Conservation (phyloP, 148 eudicot genomes). For the Cornus controversa region DNA sequence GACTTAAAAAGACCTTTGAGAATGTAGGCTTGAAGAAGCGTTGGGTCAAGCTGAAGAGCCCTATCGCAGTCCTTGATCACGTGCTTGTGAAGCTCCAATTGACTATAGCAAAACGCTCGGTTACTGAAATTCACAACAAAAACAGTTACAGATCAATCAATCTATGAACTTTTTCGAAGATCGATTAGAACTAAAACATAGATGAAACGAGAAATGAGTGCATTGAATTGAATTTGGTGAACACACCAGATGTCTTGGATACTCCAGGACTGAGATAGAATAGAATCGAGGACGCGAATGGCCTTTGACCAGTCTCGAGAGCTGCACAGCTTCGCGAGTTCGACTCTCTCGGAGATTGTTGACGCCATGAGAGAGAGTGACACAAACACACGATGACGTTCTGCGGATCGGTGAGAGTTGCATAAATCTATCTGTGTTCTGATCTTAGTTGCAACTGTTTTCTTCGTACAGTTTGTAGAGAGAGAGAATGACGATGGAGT, state of each 20-base stretch:
- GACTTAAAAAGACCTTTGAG: conserved; percentile 64
- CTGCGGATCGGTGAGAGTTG: not conserved
- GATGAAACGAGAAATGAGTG: not conserved
- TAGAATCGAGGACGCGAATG: conserved; percentile 88
- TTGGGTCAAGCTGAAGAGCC: conserved; percentile 79
- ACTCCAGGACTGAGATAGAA: conserved; percentile 55
- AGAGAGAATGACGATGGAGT: not conserved
- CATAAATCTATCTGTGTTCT: not conserved
- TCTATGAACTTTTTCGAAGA: conserved; percentile 3
- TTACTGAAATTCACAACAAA: conserved; percentile 50
- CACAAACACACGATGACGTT: not conserved
- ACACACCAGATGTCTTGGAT: conserved; percentile 84
- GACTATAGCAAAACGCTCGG: conserved; percentile 94
- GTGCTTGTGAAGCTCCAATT: conserved; percentile 98
- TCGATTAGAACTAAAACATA: not conserved
- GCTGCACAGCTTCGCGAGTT: conserved; percentile 81
- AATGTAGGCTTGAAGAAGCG: conserved; percentile 80
- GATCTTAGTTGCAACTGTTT: not conserved
- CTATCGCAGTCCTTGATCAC: conserved; percentile 93
- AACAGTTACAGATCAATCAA: not conserved
- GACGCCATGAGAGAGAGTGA: conserved; percentile 47
- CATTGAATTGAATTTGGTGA: not conserved
- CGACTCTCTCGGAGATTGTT: conserved; percentile 53
- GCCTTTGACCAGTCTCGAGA: conserved; percentile 95
- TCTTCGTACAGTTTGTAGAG: not conserved